Conservation (phyloP, 2,329 filamentous ascomycete species). For the Erysiphe pulchra region DNA sequence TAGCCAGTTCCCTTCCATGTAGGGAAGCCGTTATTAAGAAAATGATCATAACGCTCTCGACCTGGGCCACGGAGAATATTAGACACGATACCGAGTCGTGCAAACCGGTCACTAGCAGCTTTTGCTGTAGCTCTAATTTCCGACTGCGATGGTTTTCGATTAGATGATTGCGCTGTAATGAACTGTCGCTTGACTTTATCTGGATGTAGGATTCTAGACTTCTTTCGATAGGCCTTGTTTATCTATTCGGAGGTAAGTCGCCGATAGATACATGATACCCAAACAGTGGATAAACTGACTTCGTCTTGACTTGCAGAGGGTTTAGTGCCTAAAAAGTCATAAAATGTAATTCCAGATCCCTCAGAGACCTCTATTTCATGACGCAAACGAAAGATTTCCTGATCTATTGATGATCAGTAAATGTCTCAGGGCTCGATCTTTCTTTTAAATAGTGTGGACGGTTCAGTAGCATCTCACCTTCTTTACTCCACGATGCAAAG, state of each 20-base stretch:
- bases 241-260: constrained; percentile 19
- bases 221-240: constrained; percentile 82
- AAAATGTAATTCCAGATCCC: constrained; percentile 64
- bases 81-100: constrained; percentile 59
- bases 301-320: constrained; percentile 56
- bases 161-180: constrained; percentile 33
- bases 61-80: constrained; percentile 61
- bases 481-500: constrained; percentile 15
- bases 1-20: constrained; percentile 94
- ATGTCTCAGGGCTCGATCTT: not conserved
- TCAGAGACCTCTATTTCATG: constrained; percentile 62
- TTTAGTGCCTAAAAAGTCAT: constrained; percentile 67
- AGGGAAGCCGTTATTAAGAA: constrained; percentile 78
- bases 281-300: not conserved
- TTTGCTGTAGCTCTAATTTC: constrained; percentile 62
- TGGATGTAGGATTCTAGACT: constrained; percentile 59
- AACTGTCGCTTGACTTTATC: constrained; percentile 86
- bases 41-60: constrained; percentile 82
- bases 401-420: constrained; percentile 30
- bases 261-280: too few species aligned
- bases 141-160: constrained; percentile 38
- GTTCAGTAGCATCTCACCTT: constrained; percentile 8
- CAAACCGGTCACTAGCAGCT: constrained; percentile 57
- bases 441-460: too few species aligned
- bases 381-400: constrained; percentile 88